phyloP scores from a whole-genome alignment of 2,329 filamentous ascomycete genomes.

The Pseudogymnoascus sp. region DNA sequence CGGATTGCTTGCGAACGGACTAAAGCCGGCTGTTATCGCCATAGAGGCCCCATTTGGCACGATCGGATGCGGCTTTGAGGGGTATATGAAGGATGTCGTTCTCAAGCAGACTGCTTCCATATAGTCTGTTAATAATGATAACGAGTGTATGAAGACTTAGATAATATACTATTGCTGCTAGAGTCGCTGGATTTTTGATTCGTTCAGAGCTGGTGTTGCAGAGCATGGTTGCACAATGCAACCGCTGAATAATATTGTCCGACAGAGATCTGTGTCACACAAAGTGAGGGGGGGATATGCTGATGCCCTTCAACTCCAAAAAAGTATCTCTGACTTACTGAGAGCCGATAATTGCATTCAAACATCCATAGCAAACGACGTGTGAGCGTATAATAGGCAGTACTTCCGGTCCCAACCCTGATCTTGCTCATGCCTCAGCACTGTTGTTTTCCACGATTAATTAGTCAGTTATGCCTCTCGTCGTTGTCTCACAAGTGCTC shows the following conservation, averaged over 20 bases:
- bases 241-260: background rate
- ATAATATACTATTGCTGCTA: background rate
- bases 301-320: background rate
- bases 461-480: background rate
- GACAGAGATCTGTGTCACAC: background rate
- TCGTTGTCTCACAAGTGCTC: background rate
- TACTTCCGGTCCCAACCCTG: background rate
- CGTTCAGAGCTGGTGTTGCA: background rate
- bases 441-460: background rate
- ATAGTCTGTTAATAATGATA: background rate
- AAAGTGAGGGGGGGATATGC: background rate
- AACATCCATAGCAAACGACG: background rate
- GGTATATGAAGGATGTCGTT: constrained; percentile 18
- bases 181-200: background rate
- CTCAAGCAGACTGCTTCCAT: background rate
- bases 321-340: background rate
- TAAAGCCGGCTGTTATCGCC: constrained; percentile 21
- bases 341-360: background rate
- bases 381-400: background rate
- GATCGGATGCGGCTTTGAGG: constrained; percentile 20
- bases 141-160: background rate
- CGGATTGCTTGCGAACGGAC: constrained; percentile 18
- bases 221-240: background rate
- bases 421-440: background rate
- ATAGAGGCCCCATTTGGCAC: constrained; percentile 21